Percentiles rank a stretch among this genome's conserved stretches.
Conservation (phyloP, 371 early-diverging fungal species). For the Choanephora cucurbitarum region DNA sequence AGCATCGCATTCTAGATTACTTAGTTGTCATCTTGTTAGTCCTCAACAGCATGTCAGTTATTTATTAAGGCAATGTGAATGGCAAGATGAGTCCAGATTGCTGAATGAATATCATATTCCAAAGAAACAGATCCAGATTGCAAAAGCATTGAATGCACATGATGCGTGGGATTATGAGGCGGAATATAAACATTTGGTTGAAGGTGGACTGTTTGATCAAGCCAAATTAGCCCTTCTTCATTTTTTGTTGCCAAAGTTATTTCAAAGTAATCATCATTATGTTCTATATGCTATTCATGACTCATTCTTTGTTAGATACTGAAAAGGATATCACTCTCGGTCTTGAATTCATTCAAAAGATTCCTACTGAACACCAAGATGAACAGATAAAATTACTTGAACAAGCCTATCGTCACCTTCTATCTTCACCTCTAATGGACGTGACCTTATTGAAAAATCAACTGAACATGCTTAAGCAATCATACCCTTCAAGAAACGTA, state of each 20-base stretch:
- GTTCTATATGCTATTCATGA: no score
- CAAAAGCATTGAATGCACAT: constrained; percentile 27
- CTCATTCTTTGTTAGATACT: no score
- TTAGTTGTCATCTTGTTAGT: background rate
- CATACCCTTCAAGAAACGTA: background rate
- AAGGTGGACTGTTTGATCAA: constrained; percentile 10
- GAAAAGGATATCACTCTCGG: background rate
- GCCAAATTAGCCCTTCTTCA: constrained; percentile 14
- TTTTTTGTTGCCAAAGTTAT: constrained; percentile 22
- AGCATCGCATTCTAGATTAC: no score
- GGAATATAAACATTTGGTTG: constrained; percentile 17
- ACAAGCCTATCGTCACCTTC: background rate
- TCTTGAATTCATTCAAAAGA: background rate
- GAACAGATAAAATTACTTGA: background rate
- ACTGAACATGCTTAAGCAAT: background rate
- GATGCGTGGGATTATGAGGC: constrained; percentile 25
- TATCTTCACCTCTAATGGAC: background rate
- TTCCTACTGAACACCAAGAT: background rate
- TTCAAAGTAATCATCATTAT: no score
- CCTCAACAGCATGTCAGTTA: constrained; percentile 3
- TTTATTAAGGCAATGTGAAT: constrained; percentile 21
- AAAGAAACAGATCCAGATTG: constrained; percentile 5
- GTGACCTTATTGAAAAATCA: background rate
- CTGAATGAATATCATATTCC: constrained; percentile 20
- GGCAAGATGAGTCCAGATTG: constrained; percentile 11